These are phyloP conservation scores for Madurella mycetomatis DNA, from an alignment of 2,329 filamentous ascomycete genomes.

Conservation along the genomic window DNA sequence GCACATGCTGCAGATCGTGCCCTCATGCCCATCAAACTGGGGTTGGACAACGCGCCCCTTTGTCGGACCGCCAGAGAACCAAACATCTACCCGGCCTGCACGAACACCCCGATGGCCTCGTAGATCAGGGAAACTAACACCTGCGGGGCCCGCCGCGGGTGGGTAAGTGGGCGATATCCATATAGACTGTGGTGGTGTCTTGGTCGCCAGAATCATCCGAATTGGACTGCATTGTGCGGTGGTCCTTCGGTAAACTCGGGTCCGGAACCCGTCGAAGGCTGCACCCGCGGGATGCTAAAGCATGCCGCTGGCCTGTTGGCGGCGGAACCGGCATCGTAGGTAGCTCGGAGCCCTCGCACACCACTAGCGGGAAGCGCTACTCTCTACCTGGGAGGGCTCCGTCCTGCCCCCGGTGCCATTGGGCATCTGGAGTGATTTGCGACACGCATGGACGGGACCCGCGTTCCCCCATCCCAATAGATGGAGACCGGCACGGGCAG, in stretches of 20 bases:
- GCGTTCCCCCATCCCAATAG: not conserved
- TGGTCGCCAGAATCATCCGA: not conserved
- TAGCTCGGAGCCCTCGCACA: not conserved
- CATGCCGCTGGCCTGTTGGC: no score
- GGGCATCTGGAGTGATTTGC: not conserved
- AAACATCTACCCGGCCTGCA: not conserved
- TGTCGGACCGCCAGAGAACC: not conserved
- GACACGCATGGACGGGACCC: not conserved
- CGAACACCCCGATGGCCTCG: not conserved
- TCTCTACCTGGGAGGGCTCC: not conserved
- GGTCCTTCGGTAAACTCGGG: no score
- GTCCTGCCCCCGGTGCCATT: not conserved
- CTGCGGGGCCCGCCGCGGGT: no score
- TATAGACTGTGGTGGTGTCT: no score
- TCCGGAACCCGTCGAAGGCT: no score
- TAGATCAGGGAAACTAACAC: no score
- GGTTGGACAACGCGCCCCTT: not conserved
- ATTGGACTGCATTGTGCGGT: not conserved
- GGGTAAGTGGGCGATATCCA: no score
- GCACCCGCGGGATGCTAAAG: no score
- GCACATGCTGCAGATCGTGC: conserved; percentile 4
- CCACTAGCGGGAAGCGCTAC: not conserved
- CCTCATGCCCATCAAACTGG: not conserved
- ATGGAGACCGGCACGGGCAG: no score
- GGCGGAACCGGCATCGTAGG: not conserved